Evolutionary conservation across 148 eudicot species (phyloP).

Genomic region (Camellia lanceoleosa): DNA sequence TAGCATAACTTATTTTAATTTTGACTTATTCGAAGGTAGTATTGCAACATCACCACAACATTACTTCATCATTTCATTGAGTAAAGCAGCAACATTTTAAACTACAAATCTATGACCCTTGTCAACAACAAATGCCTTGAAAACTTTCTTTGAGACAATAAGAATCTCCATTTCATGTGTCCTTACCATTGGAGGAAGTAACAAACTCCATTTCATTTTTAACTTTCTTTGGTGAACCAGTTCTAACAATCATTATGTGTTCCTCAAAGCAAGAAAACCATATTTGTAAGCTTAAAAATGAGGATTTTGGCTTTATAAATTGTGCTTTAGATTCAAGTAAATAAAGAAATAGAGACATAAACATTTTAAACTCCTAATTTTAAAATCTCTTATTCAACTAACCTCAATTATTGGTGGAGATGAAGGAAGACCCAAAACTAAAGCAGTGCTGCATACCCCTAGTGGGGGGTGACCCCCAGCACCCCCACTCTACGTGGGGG

Average conservation of each 20-base stretch:
- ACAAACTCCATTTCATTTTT: too few relatives aligned
- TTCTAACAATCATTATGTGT: conserved; percentile 50
- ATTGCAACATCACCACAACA: neutral
- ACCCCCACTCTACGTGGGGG: too few relatives aligned
- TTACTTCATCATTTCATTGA: neutral
- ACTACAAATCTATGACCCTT: conserved; percentile 49
- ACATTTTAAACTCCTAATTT: neutral
- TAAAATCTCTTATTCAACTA: conserved; percentile 14
- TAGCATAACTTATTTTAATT: too few relatives aligned
- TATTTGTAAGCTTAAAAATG: neutral
- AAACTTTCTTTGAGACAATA: conserved; percentile 27
- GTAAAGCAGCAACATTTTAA: neutral
- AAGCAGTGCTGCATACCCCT: too few relatives aligned
- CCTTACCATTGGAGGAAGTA: conserved; percentile 87
- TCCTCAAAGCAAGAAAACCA: conserved; percentile 28
- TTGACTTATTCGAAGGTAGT: neutral
- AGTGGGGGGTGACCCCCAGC: too few relatives aligned
- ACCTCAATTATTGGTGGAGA: conserved; percentile 81
- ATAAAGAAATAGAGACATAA: neutral
- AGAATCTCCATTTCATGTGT: conserved; percentile 63
- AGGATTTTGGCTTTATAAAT: neutral
- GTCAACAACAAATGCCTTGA: conserved; percentile 74
- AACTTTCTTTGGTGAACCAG: conserved; percentile 64
- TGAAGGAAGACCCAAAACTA: too few relatives aligned
- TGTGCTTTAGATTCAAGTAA: neutral